These are phyloP conservation scores for Trapa bicornis DNA, from an alignment of 345 rosid genomes.

Conservation along the genomic window DNA sequence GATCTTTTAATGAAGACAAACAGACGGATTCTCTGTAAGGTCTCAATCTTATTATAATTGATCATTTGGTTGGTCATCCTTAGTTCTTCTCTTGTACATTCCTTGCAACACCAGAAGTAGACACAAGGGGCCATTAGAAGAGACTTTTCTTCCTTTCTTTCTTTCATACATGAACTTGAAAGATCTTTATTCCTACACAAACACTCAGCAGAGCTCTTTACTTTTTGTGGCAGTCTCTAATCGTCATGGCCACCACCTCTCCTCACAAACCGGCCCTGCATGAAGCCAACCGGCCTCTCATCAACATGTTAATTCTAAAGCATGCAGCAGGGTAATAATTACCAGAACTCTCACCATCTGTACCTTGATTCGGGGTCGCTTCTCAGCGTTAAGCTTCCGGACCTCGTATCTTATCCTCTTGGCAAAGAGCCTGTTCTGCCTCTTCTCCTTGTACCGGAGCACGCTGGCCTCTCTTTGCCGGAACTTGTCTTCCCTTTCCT, in stretches of 20 bases:
- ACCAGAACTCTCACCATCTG: too few relatives aligned
- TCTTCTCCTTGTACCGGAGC: slow-evolving; percentile 83
- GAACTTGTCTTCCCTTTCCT: slow-evolving; percentile 21
- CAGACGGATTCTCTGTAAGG: too few relatives aligned
- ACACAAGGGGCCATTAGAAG: too few relatives aligned
- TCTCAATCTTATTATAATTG: too few relatives aligned
- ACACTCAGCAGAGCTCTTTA: too few relatives aligned
- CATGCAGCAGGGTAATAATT: neutral
- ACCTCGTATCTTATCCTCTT: slow-evolving; percentile 81
- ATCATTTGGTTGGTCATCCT: too few relatives aligned
- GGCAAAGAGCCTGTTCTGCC: slow-evolving; percentile 71
- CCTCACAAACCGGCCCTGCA: slow-evolving; percentile 62
- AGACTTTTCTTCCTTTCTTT: too few relatives aligned
- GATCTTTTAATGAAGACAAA: too few relatives aligned
- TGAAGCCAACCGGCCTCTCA: neutral
- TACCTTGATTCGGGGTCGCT: slow-evolving; percentile 83
- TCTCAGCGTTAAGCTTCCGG: slow-evolving; percentile 89
- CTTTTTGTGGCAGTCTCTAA: neutral
- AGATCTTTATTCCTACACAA: neutral
- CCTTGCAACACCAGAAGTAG: too few relatives aligned
- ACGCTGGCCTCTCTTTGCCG: slow-evolving; percentile 81
- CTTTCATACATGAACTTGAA: neutral
- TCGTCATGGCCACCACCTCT: slow-evolving; percentile 16
- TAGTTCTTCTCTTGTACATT: too few relatives aligned
- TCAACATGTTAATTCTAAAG: too few relatives aligned